A percentile compares a stretch with the other conserved stretches of the same genome.
These are phyloP conservation scores for Apiospora arundinis DNA, from an alignment of 2,329 filamentous ascomycete genomes.

Conservation along the genomic window DNA sequence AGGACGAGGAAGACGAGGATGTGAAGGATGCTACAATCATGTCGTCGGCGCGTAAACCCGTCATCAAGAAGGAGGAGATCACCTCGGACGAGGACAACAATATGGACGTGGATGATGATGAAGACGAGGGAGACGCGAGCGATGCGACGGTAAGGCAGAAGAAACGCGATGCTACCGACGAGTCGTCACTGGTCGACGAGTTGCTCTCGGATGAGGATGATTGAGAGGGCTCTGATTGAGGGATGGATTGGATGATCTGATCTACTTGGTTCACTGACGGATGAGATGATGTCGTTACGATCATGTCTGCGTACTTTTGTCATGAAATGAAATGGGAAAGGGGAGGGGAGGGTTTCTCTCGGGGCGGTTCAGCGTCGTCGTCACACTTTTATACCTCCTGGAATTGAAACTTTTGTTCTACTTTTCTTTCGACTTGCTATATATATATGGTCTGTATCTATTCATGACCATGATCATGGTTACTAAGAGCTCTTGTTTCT, in stretches of 20 bases:
- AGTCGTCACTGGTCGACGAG: slow-evolving; percentile 40
- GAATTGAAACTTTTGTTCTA: neutral
- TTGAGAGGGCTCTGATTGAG: neutral
- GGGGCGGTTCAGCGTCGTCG: slow-evolving; percentile 6
- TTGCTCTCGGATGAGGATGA: slow-evolving; percentile 23
- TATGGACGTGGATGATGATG: neutral
- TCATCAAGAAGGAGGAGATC: neutral
- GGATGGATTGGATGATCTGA: neutral
- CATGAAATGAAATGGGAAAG: neutral
- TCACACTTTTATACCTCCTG: neutral
- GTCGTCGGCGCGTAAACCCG: neutral
- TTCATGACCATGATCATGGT: too few relatives aligned
- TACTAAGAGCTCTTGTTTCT: too few relatives aligned
- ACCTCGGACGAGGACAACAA: neutral
- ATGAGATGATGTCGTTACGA: slow-evolving; percentile 16
- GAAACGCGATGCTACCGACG: slow-evolving; percentile 32
- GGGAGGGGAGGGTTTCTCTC: neutral
- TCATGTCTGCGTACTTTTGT: slow-evolving; percentile 10
- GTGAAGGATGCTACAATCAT: neutral
- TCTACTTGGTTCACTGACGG: neutral
- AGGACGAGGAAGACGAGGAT: slow-evolving; percentile 51
- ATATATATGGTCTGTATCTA: too few relatives aligned
- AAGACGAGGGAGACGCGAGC: slow-evolving; percentile 28
- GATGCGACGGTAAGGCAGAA: slow-evolving; percentile 33
- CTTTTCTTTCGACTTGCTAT: neutral